These are phyloP conservation scores for Eimeria tenella DNA, from an alignment of 169 alveolate genomes.

Conservation along the genomic window DNA sequence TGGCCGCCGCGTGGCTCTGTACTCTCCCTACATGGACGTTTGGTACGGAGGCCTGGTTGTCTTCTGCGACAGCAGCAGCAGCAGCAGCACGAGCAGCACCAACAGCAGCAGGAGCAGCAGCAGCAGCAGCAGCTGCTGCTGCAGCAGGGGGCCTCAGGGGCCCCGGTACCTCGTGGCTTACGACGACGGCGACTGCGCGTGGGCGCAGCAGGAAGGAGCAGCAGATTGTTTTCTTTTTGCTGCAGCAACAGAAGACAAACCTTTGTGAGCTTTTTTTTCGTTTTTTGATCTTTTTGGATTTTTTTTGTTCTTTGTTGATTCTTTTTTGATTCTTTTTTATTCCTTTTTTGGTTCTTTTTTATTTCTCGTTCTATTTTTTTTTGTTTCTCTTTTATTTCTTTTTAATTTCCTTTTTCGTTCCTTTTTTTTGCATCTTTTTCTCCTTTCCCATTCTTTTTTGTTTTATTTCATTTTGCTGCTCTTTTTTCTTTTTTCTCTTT, in stretches of 20 bases:
- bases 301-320: too few relatives aligned
- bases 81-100: not conserved
- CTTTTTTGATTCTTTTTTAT: too few relatives aligned
- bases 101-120: not conserved
- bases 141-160: not conserved
- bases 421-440: too few relatives aligned
- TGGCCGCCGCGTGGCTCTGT: conserved; percentile 41
- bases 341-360: not conserved
- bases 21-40: conserved; percentile 41
- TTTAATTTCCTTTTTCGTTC: too few relatives aligned
- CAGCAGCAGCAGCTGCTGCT: not conserved
- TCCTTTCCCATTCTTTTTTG: too few relatives aligned
- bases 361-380: too few relatives aligned
- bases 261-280: not conserved
- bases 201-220: conserved; percentile 10
- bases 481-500: too few relatives aligned
- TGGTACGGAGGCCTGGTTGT: conserved; percentile 43
- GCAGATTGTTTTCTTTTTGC: not conserved
- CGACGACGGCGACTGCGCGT: conserved; percentile 53
- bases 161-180: conserved; percentile 1
- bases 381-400: too few relatives aligned
- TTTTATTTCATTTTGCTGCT: too few relatives aligned
- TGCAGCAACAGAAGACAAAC: not conserved
- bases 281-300: not conserved
- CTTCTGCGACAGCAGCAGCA: conserved; percentile 5